Base-by-base conservation (phyloP, 2,329 filamentous ascomycete genomes). In the Fusarium continuum region DNA sequence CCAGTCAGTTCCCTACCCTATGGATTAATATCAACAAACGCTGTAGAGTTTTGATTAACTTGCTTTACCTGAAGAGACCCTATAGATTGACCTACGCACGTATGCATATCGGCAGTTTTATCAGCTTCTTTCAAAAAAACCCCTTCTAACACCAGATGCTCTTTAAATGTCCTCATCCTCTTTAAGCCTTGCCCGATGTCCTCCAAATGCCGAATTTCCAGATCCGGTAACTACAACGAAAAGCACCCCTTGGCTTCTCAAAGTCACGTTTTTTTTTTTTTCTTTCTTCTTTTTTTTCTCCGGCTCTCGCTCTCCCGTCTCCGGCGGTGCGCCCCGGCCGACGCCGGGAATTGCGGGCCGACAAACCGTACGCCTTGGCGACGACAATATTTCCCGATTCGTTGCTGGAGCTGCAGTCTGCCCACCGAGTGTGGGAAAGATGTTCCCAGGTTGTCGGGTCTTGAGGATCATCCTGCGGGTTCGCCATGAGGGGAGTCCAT, bases 271-370 rank as follows among this genome's bases (percentile, higher is more conserved):
- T 20, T 38, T 9, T 17, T 34, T 34, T 34, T 11, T n/a, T 45
- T 32, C 25, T 14, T 19, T 8, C 20, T 11, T 19, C 25, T 6
- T 31, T 23, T 3, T 14, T 14, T 20, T 31, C 17, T 23, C 17
- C 23, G 28, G 13, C 22, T 22, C 19, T 44, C 55, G 67, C 53
- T 67, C 50, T 66, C 54, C 60, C 61, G 51, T 47, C 52, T 50
- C 57, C 65, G 68, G 41, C 59, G 59, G 56, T 28, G 38, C 56
- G 55, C 32, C 26, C 64, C 53, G 54, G 38, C 61, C 56, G 60
- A 51, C 17, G 26, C 11, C 40, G 52, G 68, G 68, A 46, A 65
- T 14, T 28, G 19, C 68, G 68, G 68, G 48, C 68, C 68, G 68
- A 22, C 13, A 41, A 55, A 23, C 68, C 68, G 68, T 34, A 49